A percentile compares a stretch with the other conserved stretches of the same genome.
Conservation (phyloP, 2,329 filamentous ascomycete species). For the Pestalotiopsis sp. region DNA sequence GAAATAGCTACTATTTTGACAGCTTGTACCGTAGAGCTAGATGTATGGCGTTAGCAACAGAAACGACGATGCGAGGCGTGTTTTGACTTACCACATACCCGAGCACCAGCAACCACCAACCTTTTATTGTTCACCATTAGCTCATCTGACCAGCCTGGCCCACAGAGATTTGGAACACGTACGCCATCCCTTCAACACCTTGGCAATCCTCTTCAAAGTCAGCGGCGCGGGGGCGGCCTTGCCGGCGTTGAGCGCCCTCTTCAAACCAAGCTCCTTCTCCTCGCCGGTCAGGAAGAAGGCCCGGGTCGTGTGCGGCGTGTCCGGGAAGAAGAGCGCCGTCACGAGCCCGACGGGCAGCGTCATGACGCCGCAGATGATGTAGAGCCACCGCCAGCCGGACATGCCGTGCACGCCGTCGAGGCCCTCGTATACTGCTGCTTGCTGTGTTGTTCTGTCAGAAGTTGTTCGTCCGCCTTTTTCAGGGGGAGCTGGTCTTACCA, state of each 20-base stretch:
- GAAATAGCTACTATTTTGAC: constrained; percentile 7
- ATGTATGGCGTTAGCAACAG: not conserved
- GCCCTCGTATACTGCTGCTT: constrained; percentile 11
- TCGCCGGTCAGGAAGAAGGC: not conserved
- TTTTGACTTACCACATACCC: constrained; percentile 10
- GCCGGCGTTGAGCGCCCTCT: constrained; percentile 1
- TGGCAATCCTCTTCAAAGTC: not conserved
- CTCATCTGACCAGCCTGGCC: not conserved
- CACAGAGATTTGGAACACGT: not conserved
- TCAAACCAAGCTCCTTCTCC: not conserved
- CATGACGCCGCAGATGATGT: constrained; percentile 14
- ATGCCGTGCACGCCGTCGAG: constrained; percentile 10
- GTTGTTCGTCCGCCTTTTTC: not conserved
- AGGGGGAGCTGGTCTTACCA: not conserved
- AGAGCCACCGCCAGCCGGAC: constrained; percentile 13
- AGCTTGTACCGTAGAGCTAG: constrained; percentile 9
- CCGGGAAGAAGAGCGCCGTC: constrained; percentile 11
- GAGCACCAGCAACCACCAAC: constrained; percentile 8
- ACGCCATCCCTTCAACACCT: constrained; percentile 6
- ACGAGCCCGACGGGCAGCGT: constrained; percentile 4
- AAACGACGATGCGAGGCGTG: not conserved
- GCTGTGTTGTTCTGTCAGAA: not conserved
- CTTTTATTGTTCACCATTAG: not conserved
- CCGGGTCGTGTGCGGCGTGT: constrained; percentile 10
- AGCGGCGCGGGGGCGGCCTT: constrained; percentile 3